Evolutionary conservation across 2,329 filamentous ascomycete species (phyloP), one percentile per base, ranked within the genome.

Genomic region (Tympanopsis confertula): DNA sequence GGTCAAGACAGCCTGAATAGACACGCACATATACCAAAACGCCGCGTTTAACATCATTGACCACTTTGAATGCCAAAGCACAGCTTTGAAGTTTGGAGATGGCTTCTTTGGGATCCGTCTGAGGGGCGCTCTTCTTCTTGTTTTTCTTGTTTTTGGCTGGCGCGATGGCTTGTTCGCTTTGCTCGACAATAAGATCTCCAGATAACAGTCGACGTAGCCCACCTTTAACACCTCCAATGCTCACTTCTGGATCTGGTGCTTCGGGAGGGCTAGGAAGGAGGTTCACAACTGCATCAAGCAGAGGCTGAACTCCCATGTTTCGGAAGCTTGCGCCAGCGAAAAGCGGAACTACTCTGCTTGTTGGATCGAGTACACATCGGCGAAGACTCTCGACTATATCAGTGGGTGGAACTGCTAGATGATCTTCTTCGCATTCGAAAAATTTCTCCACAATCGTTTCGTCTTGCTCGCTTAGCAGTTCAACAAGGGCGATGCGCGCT

Each of bases 301-400:
- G 61, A 22, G 80, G 80, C 49, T 85, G 80, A 2, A 85, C 78
- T 4, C 80, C 80, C 43, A 84, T 74, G 44, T 85, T 85, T 35
- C 74, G 68, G 56, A 85, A 84, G 51, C 79, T 83, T 15, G 79
- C 79, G 13, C 79, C 79, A n/a, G 76, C 75, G 53, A 82, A 82
- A 5, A 83, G 62, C 4, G 80, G 79, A 20, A 80, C 72, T 24
- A 84, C 58, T 17, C 57, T 61, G 42, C 76, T 74, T 4, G 12
- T 7, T 12, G 66, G 62, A 38, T 68, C 62, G 2, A 81, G 58
- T 2, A 80, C 63, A 41, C 70, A 77, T 39, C 71, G 66, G 28
- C 80, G 67, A 10, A 86, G 58, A 42, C 76, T 78, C 37, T 71
- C 63, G 24, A 68, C 62, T 30, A 85, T 71, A 22, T 74, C 69